Base-by-base conservation (phyloP, 345 rosid genomes). In the Noccaea caerulescens region DNA sequence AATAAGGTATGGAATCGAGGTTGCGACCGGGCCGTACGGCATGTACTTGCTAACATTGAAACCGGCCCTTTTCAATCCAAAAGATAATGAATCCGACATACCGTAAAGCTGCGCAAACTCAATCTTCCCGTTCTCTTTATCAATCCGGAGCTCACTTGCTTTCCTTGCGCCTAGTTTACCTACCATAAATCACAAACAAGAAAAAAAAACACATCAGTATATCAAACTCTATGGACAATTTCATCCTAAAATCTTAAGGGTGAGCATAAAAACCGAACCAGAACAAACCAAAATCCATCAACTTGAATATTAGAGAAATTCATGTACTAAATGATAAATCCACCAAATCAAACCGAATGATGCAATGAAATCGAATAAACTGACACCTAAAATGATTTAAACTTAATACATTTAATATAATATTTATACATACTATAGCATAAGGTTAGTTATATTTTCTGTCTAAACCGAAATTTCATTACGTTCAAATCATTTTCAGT, bases 91-190 rank as follows among this genome's bases (percentile, higher is more conserved):
- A 30, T 93, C 97, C 0, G 96, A 80, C 98, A 93, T 93, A 30
- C 98, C 98, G 34, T 88, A 87, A 1, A 93, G 78, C 79, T 93
- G 97, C 3, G 96, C 98, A 60, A 93, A 93, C 62, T 84, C 97
- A 1, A 93, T 82, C 75, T 67, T 85, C 16, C 58, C 65, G 4
- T 84, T 73, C 33, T 77, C 81, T 46, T 77, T 85, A 63, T 71
- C 65, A 0, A 90, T 78, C 37, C 97, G 92, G 38, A 93, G 45
- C 9, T 93, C 91, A 16, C 69, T 53, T 0, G 96, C 96, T 72
- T 80, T 88, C 5, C 59, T 73, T 0, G 84, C 87, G 0, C 88
- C 98, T 69, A 91, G 38, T 69, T 84, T 71, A 77, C 95, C 96
- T 90, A 33, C 34, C 20, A 6, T 1, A n/a, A 36, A 44, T 13